A percentile compares a stretch with the other conserved stretches of the same genome.
Conservation (phyloP, 768 basidiomycete genomes). For the Phaffia tasmanica region DNA sequence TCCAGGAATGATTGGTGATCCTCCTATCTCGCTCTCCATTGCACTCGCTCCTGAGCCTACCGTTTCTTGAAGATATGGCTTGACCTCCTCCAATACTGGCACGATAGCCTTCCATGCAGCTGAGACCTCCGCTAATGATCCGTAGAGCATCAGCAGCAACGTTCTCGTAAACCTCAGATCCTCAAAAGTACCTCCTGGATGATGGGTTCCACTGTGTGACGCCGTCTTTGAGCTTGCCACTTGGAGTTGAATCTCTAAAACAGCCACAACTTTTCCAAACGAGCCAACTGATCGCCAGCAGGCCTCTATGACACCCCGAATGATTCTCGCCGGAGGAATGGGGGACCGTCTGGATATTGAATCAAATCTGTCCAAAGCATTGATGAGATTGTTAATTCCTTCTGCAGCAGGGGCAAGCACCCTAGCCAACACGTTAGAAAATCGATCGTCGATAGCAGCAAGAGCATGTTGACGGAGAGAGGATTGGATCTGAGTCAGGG, state of each 20-base stretch:
- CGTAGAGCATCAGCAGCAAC: conserved; percentile 75
- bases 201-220: neutral
- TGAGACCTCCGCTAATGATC: conserved; percentile 76
- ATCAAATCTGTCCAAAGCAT: conserved; percentile 84
- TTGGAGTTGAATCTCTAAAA: conserved; percentile 68
- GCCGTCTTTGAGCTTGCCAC: conserved; percentile 34
- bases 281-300: conserved; percentile 72
- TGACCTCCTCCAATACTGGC: conserved; percentile 59
- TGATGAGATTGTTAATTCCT: conserved; percentile 73
- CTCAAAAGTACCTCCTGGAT: conserved; percentile 38
- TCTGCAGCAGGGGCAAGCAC: conserved; percentile 73
- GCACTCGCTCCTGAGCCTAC: conserved; percentile 3
- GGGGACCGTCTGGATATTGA: conserved; percentile 54
- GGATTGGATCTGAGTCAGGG: conserved; percentile 80
- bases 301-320: conserved; percentile 65
- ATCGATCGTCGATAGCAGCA: conserved; percentile 68
- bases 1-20: neutral
- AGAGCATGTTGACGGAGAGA: conserved; percentile 76
- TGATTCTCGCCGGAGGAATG: conserved; percentile 56
- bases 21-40: too few relatives aligned
- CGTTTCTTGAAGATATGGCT: conserved; percentile 46
- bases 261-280: conserved; percentile 77
- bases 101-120: conserved; percentile 69
- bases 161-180: conserved; percentile 81
- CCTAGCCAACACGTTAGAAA: conserved; percentile 66